Base-by-base conservation (phyloP, 371 early-diverging fungal species). In the Mucor saturninus region DNA sequence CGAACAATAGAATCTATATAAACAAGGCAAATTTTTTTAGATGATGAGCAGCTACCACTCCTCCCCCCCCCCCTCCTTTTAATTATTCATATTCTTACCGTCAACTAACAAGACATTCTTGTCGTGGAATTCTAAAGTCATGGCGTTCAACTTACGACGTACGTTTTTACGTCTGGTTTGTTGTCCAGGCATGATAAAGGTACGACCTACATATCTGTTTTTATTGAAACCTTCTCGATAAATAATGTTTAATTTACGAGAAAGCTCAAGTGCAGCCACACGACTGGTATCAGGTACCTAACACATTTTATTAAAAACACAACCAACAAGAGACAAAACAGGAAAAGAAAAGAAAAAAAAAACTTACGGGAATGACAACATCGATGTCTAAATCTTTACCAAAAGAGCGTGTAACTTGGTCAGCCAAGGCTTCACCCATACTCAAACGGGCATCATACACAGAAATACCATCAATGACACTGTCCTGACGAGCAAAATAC, bases 141-240 rank as follows among this genome's bases (percentile, higher is more conserved):
- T 98, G 48, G 98, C 93, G 67, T 97, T 98, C 72, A 98, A 86
- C 80, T 98, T 98, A 71, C 97, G 89, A 26, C 97, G 80, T n/a
- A 98, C 98, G 62, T 90, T 91, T 80, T 96, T 95, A 72, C 88
- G 86, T 59, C 94, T 85, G 28, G 50, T 86, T 75, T 95, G 88
- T 77, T 98, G 98, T 11, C 97, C 98, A 13, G 98, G 98, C 98
- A 98, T 98, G 68, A 98, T 98, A 69, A 98, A 98, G 8, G 98
- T 97, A 65, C 98, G 87, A 5, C 98, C 98, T 73, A 98, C 89
- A 72, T 98, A 98, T 56, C 98, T 83, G 85, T 98, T 98, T 87
- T 98, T 98, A 79, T 96, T 95, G 76, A 98, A 98, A 8, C 98
- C 98, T 83, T 98, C 98, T 60, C 98, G 92, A 74, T 95, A 98